Percentiles rank a stretch among this genome's conserved stretches.
Conservation (phyloP, 129 eudicot species). For the Flaveria ramosissima region DNA sequence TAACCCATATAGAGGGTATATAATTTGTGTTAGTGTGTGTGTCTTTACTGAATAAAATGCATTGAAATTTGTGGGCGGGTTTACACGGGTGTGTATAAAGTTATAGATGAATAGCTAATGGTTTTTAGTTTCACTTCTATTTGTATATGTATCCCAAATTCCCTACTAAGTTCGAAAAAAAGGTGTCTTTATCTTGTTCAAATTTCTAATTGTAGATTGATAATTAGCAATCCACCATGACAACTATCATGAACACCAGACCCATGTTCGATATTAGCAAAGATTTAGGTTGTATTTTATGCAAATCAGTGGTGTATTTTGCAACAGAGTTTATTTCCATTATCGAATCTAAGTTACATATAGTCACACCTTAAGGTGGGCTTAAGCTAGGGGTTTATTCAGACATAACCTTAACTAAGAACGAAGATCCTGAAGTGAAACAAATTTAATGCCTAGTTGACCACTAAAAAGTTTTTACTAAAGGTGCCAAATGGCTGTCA, state of each 20-base stretch:
- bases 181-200: neutral
- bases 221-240: neutral
- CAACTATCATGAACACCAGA: neutral
- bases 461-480: too few species aligned
- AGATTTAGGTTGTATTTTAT: conserved; percentile 14
- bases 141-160: conserved; percentile 1
- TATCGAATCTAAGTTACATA: neutral
- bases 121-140: neutral
- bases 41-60: neutral
- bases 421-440: neutral
- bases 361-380: too few species aligned
- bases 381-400: neutral
- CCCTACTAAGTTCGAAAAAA: neutral
- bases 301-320: neutral
- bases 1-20: neutral
- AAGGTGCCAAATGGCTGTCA: too few species aligned
- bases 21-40: neutral
- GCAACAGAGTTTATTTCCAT: neutral
- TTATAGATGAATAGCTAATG: neutral
- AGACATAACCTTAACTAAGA: neutral
- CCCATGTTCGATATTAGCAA: neutral
- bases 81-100: neutral
- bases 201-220: neutral
- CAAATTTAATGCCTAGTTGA: neutral
- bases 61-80: neutral